Percentiles rank a stretch among this genome's conserved stretches.
These are phyloP conservation scores for Orbilia ellipsospora DNA, from an alignment of 2,329 filamentous ascomycete species.

Conservation along the genomic window DNA sequence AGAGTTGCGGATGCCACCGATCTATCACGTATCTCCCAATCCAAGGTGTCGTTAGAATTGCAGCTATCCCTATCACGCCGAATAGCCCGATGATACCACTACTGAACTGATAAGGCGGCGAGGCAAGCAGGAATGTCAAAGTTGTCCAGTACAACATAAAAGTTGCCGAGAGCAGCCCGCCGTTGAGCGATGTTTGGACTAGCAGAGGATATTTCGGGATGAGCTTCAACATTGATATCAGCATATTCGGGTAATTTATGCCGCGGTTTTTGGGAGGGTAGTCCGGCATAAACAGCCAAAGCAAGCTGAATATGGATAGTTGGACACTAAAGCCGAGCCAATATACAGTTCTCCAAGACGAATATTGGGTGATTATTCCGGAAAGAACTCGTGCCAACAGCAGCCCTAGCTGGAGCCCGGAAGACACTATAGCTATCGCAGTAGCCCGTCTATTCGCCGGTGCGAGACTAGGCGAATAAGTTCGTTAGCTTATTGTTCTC, in stretches of 20 bases:
- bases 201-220: constrained; percentile 74
- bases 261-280: constrained; percentile 80
- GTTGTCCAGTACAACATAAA: constrained; percentile 80
- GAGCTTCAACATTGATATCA: constrained; percentile 74
- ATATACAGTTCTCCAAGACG: constrained; percentile 80
- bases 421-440: constrained; percentile 78
- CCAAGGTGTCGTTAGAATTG: constrained; percentile 75
- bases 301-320: constrained; percentile 71
- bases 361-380: constrained; percentile 78
- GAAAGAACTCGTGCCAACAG: constrained; percentile 80
- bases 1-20: constrained; percentile 74
- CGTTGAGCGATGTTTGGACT: constrained; percentile 75
- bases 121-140: constrained; percentile 80
- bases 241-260: constrained; percentile 73
- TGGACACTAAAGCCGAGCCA: constrained; percentile 80
- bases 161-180: constrained; percentile 71
- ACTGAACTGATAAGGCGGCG: constrained; percentile 74
- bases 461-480: constrained; percentile 66
- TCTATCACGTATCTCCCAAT: constrained; percentile 79
- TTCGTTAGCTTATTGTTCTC: constrained; percentile 1
- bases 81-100: constrained; percentile 80
- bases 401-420: constrained; percentile 79
- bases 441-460: constrained; percentile 75
- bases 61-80: constrained; percentile 78
- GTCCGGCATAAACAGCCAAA: constrained; percentile 81